Conservation (phyloP, 1,284 basidiomycete genomes). For the Butyriboletus appendiculatus region DNA sequence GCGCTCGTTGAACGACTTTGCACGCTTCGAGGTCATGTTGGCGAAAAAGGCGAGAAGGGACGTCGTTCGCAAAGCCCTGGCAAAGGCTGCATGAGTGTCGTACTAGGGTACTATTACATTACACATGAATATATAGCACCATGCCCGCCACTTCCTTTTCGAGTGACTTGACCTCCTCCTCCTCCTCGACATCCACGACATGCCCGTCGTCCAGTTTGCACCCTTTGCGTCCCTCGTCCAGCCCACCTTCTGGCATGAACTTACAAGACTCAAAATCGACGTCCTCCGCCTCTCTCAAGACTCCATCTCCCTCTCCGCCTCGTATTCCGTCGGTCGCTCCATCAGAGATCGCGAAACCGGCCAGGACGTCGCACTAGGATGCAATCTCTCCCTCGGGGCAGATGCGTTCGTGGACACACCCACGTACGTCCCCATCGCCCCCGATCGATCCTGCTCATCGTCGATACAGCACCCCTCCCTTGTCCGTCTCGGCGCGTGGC, state of each 20-base stretch:
- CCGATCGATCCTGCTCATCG: slow-evolving; percentile 13
- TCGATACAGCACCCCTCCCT: slow-evolving; percentile 39
- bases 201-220: slow-evolving; percentile 80
- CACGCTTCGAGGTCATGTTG: slow-evolving; percentile 78
- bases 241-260: slow-evolving; percentile 92
- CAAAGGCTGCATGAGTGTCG: slow-evolving; percentile 36
- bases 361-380: slow-evolving; percentile 60
- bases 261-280: slow-evolving; percentile 90
- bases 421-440: slow-evolving; percentile 38
- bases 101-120: not conserved
- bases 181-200: slow-evolving; percentile 16
- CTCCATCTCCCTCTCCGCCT: slow-evolving; percentile 61
- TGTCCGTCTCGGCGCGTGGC: slow-evolving; percentile 54
- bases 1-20: slow-evolving; percentile 87
- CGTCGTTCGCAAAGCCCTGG: slow-evolving; percentile 63
- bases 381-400: slow-evolving; percentile 57
- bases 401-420: slow-evolving; percentile 54
- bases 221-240: slow-evolving; percentile 87
- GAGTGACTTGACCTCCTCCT: slow-evolving; percentile 3
- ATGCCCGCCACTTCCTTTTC: slow-evolving; percentile 7
- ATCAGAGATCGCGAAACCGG: slow-evolving; percentile 77
- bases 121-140: not conserved
- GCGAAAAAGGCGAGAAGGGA: slow-evolving; percentile 78
- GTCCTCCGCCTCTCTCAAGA: slow-evolving; percentile 84
- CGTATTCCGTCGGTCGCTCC: slow-evolving; percentile 71